phyloP scores from a whole-genome alignment of 1,139 yeast species.

The Oligophagozyma castellii region DNA sequence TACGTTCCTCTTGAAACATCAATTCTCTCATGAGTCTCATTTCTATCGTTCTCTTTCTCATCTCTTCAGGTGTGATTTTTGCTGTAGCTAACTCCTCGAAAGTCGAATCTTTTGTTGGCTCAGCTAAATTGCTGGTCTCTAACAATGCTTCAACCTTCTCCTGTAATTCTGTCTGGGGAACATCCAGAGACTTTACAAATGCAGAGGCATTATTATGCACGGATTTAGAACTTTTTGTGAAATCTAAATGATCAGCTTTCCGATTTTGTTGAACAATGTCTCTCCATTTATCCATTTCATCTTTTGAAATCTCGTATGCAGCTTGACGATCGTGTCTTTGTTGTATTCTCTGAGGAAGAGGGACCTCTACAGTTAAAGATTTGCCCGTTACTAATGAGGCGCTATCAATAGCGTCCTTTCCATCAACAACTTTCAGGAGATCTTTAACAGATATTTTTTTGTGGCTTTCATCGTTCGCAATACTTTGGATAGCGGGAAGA shows the following conservation, averaged over 20 bases:
- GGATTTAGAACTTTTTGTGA: constrained; percentile 35
- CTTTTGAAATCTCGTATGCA: constrained; percentile 79
- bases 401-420: constrained; percentile 30
- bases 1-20: constrained; percentile 88
- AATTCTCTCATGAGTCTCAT: constrained; percentile 85
- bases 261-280: constrained; percentile 70
- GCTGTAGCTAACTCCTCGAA: constrained; percentile 85
- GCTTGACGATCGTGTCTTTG: constrained; percentile 77
- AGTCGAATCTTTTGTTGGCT: constrained; percentile 63
- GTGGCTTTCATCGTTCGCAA: constrained; percentile 23
- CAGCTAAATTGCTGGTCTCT: constrained; percentile 49
- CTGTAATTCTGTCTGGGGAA: constrained; percentile 52
- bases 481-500: constrained; percentile 34
- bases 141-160: constrained; percentile 48
- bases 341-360: constrained; percentile 77
- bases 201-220: constrained; percentile 37
- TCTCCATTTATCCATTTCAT: constrained; percentile 80
- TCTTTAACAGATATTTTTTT: constrained; percentile 55
- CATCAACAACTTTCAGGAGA: constrained; percentile 54
- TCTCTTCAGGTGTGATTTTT: constrained; percentile 66
- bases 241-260: constrained; percentile 70
- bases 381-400: constrained; percentile 39
- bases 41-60: constrained; percentile 65
- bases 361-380: constrained; percentile 46
- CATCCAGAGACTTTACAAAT: constrained; percentile 36